phyloP scores from a whole-genome alignment of 257 asterid species.

The Solanum appendiculatum region DNA sequence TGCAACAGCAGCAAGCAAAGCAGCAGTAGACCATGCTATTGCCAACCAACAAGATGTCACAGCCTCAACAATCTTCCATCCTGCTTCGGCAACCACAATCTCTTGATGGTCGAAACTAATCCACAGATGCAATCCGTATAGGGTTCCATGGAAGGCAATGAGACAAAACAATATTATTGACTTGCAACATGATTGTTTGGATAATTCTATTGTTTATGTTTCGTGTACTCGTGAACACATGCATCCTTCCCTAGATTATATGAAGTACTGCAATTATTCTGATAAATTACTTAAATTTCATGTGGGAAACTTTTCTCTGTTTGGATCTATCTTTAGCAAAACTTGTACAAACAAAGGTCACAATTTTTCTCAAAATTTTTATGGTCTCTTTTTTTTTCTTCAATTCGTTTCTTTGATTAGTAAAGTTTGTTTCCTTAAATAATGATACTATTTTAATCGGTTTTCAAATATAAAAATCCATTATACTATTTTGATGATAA shows the following conservation, averaged over 20 bases:
- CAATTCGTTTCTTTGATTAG: neutral
- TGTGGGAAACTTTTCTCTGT: neutral
- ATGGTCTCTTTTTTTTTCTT: neutral
- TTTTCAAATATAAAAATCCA: neutral
- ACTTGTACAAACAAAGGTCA: too few species aligned
- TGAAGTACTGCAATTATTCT: too few species aligned
- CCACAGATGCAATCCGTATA: constrained; percentile 7
- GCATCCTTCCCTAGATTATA: neutral
- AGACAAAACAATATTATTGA: too few species aligned
- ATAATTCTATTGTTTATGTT: neutral
- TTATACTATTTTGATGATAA: too few species aligned
- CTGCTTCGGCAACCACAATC: too few species aligned
- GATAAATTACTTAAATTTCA: too few species aligned
- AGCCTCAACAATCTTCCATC: constrained; percentile 28
- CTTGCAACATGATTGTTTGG: neutral
- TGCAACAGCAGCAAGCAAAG: constrained; percentile 46
- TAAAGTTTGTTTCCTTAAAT: neutral
- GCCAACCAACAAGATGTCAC: constrained; percentile 52
- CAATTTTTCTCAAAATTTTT: too few species aligned
- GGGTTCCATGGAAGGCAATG: neutral
- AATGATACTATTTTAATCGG: neutral
- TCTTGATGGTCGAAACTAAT: too few species aligned
- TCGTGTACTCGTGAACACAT: neutral
- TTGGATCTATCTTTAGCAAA: too few species aligned
- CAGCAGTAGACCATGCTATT: constrained; percentile 40